These are phyloP conservation scores for Coleophoma cylindrospora DNA, from an alignment of 2,329 filamentous ascomycete genomes.

Conservation along the genomic window DNA sequence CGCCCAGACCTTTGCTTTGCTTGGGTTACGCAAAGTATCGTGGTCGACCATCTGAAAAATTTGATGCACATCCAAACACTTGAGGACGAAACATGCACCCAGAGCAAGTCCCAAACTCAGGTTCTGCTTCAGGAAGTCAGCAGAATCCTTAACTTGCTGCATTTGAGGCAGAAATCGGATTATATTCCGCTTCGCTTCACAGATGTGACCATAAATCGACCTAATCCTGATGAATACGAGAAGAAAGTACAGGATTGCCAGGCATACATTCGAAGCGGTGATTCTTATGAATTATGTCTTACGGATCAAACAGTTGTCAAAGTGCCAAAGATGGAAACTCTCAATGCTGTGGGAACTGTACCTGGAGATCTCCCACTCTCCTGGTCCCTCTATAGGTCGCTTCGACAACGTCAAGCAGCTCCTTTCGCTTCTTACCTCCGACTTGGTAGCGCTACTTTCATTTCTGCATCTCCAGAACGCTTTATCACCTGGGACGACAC, in stretches of 20 bases:
- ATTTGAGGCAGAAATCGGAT: conserved; percentile 3
- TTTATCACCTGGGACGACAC: conserved; percentile 66
- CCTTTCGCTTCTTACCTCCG: conserved; percentile 71
- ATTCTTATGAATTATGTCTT: conserved; percentile 35
- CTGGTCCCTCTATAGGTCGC: conserved; percentile 25
- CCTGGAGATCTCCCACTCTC: conserved; percentile 3
- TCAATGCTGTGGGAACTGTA: too few relatives aligned
- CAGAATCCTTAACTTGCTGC: background rate
- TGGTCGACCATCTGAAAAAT: conserved; percentile 55
- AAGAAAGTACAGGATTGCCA: conserved; percentile 29
- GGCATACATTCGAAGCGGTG: conserved; percentile 28
- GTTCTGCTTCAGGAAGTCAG: background rate
- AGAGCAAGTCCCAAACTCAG: background rate
- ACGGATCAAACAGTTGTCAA: conserved; percentile 26
- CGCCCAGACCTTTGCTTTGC: conserved; percentile 57
- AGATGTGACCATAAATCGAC: conserved; percentile 16
- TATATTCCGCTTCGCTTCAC: background rate
- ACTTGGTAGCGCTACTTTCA: conserved; percentile 63
- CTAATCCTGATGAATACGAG: conserved; percentile 22
- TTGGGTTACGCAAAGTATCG: conserved; percentile 59
- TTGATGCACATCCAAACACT: conserved; percentile 56
- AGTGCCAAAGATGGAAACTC: background rate
- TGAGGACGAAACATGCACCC: background rate
- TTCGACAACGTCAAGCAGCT: conserved; percentile 24
- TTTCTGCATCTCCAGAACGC: conserved; percentile 83